Percentiles rank a stretch among this genome's conserved stretches.
phyloP scores from a whole-genome alignment of 257 asterid genomes.

The Solanum lignicaule region DNA sequence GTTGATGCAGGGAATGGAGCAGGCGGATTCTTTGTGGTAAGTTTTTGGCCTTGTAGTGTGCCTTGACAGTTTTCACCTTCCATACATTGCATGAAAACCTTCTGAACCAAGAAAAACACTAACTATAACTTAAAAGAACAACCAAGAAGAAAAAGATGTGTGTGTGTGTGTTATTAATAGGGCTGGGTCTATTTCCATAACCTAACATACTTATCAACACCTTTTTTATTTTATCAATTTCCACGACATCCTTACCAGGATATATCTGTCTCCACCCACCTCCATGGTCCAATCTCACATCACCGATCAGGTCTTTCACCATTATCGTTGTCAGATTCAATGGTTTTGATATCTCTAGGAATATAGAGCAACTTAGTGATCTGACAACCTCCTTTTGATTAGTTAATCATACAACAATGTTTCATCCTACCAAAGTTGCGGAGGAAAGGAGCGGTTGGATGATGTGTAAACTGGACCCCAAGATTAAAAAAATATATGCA shows the following conservation, averaged over 20 bases:
- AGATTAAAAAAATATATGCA: background rate
- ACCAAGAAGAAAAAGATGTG: background rate
- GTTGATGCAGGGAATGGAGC: conserved; percentile 99
- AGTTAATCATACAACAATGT: background rate
- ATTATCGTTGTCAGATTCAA: background rate
- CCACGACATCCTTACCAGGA: background rate
- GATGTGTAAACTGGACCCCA: background rate
- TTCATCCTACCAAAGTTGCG: background rate
- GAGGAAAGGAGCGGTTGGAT: background rate
- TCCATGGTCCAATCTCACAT: background rate
- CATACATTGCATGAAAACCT: background rate
- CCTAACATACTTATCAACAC: background rate
- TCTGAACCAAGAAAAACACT: background rate
- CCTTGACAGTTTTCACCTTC: background rate
- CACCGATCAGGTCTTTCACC: background rate
- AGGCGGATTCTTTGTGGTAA: conserved; percentile 95
- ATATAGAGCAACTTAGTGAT: background rate
- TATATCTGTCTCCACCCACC: background rate
- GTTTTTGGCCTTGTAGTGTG: conserved; percentile 5
- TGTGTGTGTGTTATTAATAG: background rate
- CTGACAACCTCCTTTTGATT: background rate
- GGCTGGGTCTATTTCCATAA: background rate
- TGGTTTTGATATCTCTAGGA: background rate
- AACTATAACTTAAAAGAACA: background rate
- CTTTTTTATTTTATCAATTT: background rate